Evolutionary conservation across 768 basidiomycete species (phyloP).

Genomic region (Russula sp.): DNA sequence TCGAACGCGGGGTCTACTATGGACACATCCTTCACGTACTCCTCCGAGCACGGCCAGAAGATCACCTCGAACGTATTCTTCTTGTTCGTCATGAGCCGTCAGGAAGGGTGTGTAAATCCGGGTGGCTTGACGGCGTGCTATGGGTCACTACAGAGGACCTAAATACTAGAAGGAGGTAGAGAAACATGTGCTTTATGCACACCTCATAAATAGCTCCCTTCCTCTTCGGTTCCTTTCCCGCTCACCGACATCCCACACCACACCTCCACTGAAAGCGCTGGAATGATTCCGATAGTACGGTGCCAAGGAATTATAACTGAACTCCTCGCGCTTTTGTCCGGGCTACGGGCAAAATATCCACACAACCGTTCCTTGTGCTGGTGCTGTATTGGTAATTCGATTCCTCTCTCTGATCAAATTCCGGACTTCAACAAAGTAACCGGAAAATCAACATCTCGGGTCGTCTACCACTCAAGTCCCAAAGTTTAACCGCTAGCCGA

Average conservation of each 20-base stretch:
- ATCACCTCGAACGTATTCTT: constrained; percentile 5
- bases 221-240: neutral
- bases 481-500: neutral
- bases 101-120: neutral
- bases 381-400: neutral
- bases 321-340: no score
- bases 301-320: neutral
- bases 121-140: neutral
- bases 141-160: neutral
- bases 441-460: no score
- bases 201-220: neutral
- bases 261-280: neutral
- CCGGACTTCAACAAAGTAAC: no score
- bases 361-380: no score
- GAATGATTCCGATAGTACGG: neutral
- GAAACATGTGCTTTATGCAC: neutral
- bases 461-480: neutral
- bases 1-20: constrained; percentile 4
- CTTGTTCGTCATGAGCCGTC: neutral
- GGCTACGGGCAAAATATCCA: no score
- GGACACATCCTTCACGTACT: constrained; percentile 1
- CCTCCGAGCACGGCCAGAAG: constrained; percentile 14
- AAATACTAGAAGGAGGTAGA: neutral
- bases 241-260: neutral
- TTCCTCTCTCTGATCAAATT: neutral